These are phyloP conservation scores for Paecilomyces sp. DNA, from an alignment of 2,329 filamentous ascomycete species.

Conservation along the genomic window DNA sequence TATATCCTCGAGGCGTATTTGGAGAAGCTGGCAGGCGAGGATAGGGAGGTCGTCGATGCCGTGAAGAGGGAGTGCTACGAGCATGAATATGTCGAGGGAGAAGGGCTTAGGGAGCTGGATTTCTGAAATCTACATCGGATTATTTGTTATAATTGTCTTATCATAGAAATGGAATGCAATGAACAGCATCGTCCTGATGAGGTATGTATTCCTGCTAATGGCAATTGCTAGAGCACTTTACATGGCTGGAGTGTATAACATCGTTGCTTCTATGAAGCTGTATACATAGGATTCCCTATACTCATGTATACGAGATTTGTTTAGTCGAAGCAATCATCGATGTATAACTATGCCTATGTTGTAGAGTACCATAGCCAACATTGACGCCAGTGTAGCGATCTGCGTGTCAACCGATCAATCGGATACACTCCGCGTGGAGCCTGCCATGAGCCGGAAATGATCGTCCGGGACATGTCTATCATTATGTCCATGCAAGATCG, in stretches of 20 bases:
- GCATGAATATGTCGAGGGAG: slow-evolving; percentile 49
- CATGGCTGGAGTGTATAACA: too few species aligned
- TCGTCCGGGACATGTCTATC: not conserved
- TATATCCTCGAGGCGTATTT: slow-evolving; percentile 36
- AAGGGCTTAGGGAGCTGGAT: slow-evolving; percentile 39
- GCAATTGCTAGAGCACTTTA: too few species aligned
- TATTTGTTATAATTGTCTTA: not conserved
- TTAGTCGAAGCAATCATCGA: not conserved
- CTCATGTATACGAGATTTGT: too few species aligned
- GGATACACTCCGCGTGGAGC: not conserved
- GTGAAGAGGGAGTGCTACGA: slow-evolving; percentile 45
- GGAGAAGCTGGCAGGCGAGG: slow-evolving; percentile 29
- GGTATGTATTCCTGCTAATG: too few species aligned
- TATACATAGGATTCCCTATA: too few species aligned
- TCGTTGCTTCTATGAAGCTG: too few species aligned
- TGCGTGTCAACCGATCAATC: not conserved
- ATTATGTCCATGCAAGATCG: not conserved
- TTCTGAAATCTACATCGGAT: not conserved
- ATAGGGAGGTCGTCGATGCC: slow-evolving; percentile 36
- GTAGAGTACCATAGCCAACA: not conserved
- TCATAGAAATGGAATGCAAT: too few species aligned
- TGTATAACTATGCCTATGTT: not conserved
- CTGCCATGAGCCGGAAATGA: not conserved
- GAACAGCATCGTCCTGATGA: too few species aligned
- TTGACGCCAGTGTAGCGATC: not conserved